Conservation (phyloP, 495 filamentous ascomycete genomes). For the Annulohypoxylon bovei region DNA sequence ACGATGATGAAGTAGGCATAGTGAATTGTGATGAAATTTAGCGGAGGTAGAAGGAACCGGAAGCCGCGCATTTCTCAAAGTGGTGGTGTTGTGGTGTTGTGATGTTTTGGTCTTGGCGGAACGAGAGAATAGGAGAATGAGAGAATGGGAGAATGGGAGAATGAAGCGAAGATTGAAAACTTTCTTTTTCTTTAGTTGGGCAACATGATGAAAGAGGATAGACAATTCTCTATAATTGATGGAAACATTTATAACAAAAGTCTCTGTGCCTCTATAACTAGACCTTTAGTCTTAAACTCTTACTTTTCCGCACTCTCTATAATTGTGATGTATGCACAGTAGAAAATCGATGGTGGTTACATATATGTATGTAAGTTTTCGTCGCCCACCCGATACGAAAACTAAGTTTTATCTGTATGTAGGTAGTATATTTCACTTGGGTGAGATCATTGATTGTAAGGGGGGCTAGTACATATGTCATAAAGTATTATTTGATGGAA, state of each 20-base stretch:
- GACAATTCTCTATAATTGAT: background rate
- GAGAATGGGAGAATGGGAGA: background rate
- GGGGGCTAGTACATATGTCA: background rate
- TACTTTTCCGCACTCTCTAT: background rate
- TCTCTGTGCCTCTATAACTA: background rate
- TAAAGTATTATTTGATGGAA: background rate
- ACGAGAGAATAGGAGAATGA: background rate
- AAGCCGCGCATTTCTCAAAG: conserved; percentile 39
- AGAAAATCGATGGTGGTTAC: background rate
- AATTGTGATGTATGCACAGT: background rate
- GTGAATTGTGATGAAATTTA: conserved; percentile 80
- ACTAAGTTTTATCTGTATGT: background rate
- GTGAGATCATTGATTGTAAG: background rate
- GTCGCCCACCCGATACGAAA: background rate
- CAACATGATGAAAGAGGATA: conserved; percentile 17
- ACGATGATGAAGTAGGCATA: conserved; percentile 79
- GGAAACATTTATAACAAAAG: background rate
- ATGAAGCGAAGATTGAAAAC: background rate
- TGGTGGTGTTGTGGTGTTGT: conserved; percentile 5
- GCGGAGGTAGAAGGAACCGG: conserved; percentile 57
- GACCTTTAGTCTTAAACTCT: background rate
- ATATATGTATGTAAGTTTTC: background rate
- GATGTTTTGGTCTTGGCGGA: conserved; percentile 6
- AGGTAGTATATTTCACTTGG: background rate
- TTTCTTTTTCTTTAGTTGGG: background rate